phyloP scores from a whole-genome alignment of 495 filamentous ascomycete species.

The Sporormia fimetaria region DNA sequence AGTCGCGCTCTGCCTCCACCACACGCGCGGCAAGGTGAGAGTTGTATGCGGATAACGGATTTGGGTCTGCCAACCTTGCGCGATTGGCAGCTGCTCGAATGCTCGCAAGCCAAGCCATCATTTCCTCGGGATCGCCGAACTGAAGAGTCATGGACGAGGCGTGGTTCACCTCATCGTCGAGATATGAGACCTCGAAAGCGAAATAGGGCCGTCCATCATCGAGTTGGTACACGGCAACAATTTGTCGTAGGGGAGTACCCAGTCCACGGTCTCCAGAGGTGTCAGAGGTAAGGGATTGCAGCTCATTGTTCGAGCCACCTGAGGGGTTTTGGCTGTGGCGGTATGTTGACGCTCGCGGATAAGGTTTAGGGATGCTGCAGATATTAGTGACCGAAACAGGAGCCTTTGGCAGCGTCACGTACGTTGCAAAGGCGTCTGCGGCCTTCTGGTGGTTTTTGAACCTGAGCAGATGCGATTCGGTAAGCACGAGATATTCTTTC shows the following conservation, averaged over 20 bases:
- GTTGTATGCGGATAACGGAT: slow-evolving; percentile 49
- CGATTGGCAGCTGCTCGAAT: slow-evolving; percentile 53
- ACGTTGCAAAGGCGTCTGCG: slow-evolving; percentile 48
- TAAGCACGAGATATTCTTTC: slow-evolving; percentile 85
- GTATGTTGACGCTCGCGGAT: slow-evolving; percentile 12
- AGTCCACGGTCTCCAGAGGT: slow-evolving; percentile 41
- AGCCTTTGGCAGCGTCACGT: slow-evolving; percentile 12
- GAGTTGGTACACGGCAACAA: slow-evolving; percentile 68
- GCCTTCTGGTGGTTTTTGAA: slow-evolving; percentile 67
- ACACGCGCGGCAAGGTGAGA: slow-evolving; percentile 53
- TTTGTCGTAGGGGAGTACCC: slow-evolving; percentile 56
- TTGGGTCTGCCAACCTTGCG: slow-evolving; percentile 40
- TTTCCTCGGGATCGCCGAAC: slow-evolving; percentile 59
- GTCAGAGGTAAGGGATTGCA: slow-evolving; percentile 39
- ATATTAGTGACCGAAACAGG: background rate
- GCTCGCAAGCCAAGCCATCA: slow-evolving; percentile 60
- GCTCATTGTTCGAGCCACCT: slow-evolving; percentile 50
- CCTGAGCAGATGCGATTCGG: slow-evolving; percentile 67
- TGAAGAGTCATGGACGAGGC: slow-evolving; percentile 55
- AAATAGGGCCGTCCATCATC: slow-evolving; percentile 70
- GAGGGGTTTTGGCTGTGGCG: slow-evolving; percentile 42
- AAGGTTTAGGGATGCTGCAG: slow-evolving; percentile 11
- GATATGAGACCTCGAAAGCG: slow-evolving; percentile 61
- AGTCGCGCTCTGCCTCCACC: slow-evolving; percentile 63
- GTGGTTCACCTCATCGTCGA: slow-evolving; percentile 61